These are phyloP conservation scores for Candida morakotiae DNA, from an alignment of 805 yeast genomes.

Conservation along the genomic window DNA sequence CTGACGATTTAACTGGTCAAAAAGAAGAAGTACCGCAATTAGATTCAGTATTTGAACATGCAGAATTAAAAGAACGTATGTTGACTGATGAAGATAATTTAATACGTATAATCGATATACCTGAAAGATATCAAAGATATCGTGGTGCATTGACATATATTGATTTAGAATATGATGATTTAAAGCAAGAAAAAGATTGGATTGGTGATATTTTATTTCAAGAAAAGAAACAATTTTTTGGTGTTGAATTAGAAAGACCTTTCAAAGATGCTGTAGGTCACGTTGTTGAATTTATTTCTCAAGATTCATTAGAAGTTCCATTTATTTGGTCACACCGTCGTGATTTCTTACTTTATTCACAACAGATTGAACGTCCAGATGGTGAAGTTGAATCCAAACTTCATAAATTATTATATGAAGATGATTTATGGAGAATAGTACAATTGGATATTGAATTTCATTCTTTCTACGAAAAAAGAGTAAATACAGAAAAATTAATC, in stretches of 20 bases:
- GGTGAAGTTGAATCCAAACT: conserved; percentile 33
- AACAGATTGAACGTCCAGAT: conserved; percentile 38
- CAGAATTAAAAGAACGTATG: conserved; percentile 86
- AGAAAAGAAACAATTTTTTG: conserved; percentile 49
- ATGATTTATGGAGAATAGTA: conserved; percentile 89
- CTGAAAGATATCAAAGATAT: conserved; percentile 84
- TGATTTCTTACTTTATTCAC: conserved; percentile 69
- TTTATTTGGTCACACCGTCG: conserved; percentile 94
- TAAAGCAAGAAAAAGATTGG: conserved; percentile 75
- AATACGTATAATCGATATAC: conserved; percentile 82
- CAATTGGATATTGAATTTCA: conserved; percentile 86
- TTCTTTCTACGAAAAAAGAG: conserved; percentile 71
- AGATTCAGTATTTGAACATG: conserved; percentile 90
- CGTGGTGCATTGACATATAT: conserved; percentile 65
- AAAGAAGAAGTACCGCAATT: conserved; percentile 57
- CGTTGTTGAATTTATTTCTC: conserved; percentile 66
- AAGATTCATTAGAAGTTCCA: conserved; percentile 86
- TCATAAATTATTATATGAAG: conserved; percentile 60
- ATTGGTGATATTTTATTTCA: conserved; percentile 58
- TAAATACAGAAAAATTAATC: conserved; percentile 54
- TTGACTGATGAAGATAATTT: conserved; percentile 88
- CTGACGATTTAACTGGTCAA: conserved; percentile 51
- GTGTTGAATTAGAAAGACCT: conserved; percentile 40
- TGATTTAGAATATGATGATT: conserved; percentile 66
- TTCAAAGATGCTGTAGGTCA: conserved; percentile 68